Evolutionary conservation across 805 yeast species (phyloP).

Genomic region (Metschnikowia aberdeeniae): DNA sequence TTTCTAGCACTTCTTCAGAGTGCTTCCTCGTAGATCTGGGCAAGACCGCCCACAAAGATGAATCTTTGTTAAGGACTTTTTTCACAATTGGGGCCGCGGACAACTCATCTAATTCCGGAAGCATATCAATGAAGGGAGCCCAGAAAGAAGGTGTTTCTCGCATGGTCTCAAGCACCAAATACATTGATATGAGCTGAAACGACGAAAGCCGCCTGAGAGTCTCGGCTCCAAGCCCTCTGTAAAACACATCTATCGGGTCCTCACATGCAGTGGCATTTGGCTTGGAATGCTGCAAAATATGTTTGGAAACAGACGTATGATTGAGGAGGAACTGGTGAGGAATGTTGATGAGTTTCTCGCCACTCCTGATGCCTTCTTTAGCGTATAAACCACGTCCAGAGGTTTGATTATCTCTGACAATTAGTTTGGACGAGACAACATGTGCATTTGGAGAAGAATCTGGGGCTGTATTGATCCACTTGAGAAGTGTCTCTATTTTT

Average conservation of each 20-base stretch:
- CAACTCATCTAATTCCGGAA: slow-evolving; percentile 59
- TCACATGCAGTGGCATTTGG: slow-evolving; percentile 18
- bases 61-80: slow-evolving; percentile 34
- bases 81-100: slow-evolving; percentile 59
- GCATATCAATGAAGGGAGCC: slow-evolving; percentile 61
- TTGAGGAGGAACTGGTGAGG: slow-evolving; percentile 59
- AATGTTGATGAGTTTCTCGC: slow-evolving; percentile 50
- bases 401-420: slow-evolving; percentile 35
- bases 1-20: slow-evolving; percentile 35
- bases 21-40: slow-evolving; percentile 43
- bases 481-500: slow-evolving; percentile 18
- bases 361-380: slow-evolving; percentile 26
- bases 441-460: slow-evolving; percentile 12
- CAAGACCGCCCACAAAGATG: slow-evolving; percentile 32
- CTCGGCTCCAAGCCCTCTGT: slow-evolving; percentile 25
- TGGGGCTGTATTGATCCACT: slow-evolving; percentile 22
- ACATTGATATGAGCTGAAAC: slow-evolving; percentile 56
- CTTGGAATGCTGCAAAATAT: slow-evolving; percentile 38
- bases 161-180: slow-evolving; percentile 40
- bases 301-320: slow-evolving; percentile 44
- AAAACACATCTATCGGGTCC: slow-evolving; percentile 29
- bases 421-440: slow-evolving; percentile 37
- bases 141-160: slow-evolving; percentile 49
- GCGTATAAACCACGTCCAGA: slow-evolving; percentile 67
- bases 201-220: slow-evolving; percentile 47